phyloP scores from a whole-genome alignment of 352 stramenopile species.

The Elongisporangium anandrum region DNA sequence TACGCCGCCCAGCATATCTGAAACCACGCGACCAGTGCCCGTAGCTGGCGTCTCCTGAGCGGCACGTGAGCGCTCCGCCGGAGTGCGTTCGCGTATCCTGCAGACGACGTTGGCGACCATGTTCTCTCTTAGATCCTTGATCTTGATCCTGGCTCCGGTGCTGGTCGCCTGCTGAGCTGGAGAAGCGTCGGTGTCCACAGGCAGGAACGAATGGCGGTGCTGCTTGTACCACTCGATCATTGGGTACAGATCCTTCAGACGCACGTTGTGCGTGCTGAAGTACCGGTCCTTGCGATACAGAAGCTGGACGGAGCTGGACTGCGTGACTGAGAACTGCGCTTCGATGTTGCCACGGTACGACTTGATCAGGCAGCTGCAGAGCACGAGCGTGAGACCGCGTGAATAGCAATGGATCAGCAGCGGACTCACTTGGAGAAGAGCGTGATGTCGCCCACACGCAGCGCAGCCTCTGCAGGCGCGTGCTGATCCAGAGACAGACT shows the following conservation, averaged over 20 bases:
- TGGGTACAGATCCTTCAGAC: slow-evolving; percentile 44
- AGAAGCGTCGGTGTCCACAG: slow-evolving; percentile 2
- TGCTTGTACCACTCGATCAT: slow-evolving; percentile 74
- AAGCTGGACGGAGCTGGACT: slow-evolving; percentile 43
- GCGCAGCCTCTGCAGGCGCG: slow-evolving; percentile 18
- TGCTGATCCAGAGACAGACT: slow-evolving; percentile 29
- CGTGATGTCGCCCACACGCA: slow-evolving; percentile 52
- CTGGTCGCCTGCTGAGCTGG: slow-evolving; percentile 1
- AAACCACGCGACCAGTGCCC: slow-evolving; percentile 3
- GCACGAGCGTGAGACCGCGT: not conserved
- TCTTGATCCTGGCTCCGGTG: slow-evolving; percentile 2
- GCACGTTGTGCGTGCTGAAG: slow-evolving; percentile 49
- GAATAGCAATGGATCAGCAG: not conserved
- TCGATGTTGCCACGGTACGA: slow-evolving; percentile 42
- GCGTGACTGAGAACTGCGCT: slow-evolving; percentile 30
- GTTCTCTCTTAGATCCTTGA: slow-evolving; percentile 50
- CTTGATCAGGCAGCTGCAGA: slow-evolving; percentile 32
- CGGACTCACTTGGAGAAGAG: slow-evolving; percentile 34
- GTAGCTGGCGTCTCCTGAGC: not conserved
- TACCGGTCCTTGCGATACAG: slow-evolving; percentile 55
- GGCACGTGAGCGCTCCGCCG: slow-evolving; percentile 1
- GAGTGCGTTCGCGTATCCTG: slow-evolving; percentile 14
- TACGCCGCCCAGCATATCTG: slow-evolving; percentile 29
- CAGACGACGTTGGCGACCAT: slow-evolving; percentile 51
- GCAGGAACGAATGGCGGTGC: slow-evolving; percentile 36